Percentiles rank a stretch among this genome's conserved stretches.
phyloP scores from a whole-genome alignment of 768 basidiomycete species.

The Mycena pura region DNA sequence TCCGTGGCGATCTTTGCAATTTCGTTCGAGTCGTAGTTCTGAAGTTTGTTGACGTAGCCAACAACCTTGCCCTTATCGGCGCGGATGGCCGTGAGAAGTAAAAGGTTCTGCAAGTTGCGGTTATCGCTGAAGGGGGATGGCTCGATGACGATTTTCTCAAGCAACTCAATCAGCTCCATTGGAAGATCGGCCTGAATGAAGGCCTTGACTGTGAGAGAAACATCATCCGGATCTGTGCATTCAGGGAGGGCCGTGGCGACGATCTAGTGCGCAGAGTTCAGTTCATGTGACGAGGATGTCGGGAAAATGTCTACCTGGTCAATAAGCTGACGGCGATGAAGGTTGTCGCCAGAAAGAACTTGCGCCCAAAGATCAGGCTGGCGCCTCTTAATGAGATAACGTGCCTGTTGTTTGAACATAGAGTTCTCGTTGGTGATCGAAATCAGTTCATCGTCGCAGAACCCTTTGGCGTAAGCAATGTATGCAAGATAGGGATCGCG shows the following conservation, averaged over 20 bases:
- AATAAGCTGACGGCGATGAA: conserved; percentile 91
- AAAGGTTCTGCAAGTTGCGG: conserved; percentile 92
- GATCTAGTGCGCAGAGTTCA: conserved; percentile 56
- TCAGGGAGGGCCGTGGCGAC: conserved; percentile 96
- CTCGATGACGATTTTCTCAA: conserved; percentile 99
- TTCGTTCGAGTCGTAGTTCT: conserved; percentile 93
- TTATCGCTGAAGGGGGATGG: conserved; percentile 98
- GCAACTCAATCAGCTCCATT: conserved; percentile 92
- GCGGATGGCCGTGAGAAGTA: conserved; percentile 94
- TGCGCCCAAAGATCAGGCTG: conserved; percentile 96
- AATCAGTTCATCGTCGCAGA: conserved; percentile 98
- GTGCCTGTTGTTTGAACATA: conserved; percentile 99
- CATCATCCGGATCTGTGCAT: conserved; percentile 97
- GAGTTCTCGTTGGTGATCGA: conserved; percentile 97
- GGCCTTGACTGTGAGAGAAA: conserved; percentile 97
- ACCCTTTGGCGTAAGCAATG: conserved; percentile 98
- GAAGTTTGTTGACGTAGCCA: conserved; percentile 95
- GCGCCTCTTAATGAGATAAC: conserved; percentile 96
- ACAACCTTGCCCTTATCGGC: conserved; percentile 99
- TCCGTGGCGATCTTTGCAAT: conserved; percentile 98
- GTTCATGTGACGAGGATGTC: not conserved
- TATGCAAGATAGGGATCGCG: conserved; percentile 98
- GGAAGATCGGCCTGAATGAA: conserved; percentile 98
- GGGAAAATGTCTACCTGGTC: conserved; percentile 68
- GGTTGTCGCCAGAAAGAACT: conserved; percentile 87